Conservation (phyloP, 306 rosid genomes). For the Ormosia emarginata region DNA sequence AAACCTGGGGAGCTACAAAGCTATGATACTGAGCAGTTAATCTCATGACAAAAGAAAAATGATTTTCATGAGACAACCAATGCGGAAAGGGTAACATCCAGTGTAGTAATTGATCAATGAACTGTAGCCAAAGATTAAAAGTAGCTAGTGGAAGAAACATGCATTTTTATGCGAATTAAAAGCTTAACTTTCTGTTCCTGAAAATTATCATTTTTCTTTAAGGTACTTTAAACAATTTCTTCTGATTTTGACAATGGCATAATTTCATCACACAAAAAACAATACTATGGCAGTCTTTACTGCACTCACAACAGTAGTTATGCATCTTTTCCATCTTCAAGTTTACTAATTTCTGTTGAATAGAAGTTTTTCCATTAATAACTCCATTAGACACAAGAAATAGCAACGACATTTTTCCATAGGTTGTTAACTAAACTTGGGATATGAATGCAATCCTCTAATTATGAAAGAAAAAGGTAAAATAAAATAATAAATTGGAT, state of each 20-base stretch:
- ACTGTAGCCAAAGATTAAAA: not conserved
- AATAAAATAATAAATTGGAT: not conserved
- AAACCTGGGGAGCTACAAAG: not conserved
- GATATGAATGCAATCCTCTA: not conserved
- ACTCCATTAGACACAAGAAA: not conserved
- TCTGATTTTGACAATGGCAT: not conserved
- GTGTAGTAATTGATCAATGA: not conserved
- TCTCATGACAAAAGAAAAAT: not conserved
- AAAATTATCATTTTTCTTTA: not conserved
- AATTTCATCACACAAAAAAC: not conserved
- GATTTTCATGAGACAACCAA: not conserved
- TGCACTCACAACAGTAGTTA: not conserved
- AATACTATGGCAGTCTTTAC: not conserved
- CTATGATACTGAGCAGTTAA: not conserved
- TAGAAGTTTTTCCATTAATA: not conserved
- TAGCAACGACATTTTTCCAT: not conserved
- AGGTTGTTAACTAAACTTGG: not conserved
- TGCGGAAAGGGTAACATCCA: not conserved
- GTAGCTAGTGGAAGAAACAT: not conserved
- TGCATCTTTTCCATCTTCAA: conserved; percentile 3
- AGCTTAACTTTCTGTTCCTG: not conserved
- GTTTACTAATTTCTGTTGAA: not conserved
- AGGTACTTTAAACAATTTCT: not conserved
- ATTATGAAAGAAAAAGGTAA: not conserved
- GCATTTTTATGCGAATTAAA: not conserved